Evolutionary conservation across 768 basidiomycete genomes (phyloP).

Genomic region (Calocera viscosa): DNA sequence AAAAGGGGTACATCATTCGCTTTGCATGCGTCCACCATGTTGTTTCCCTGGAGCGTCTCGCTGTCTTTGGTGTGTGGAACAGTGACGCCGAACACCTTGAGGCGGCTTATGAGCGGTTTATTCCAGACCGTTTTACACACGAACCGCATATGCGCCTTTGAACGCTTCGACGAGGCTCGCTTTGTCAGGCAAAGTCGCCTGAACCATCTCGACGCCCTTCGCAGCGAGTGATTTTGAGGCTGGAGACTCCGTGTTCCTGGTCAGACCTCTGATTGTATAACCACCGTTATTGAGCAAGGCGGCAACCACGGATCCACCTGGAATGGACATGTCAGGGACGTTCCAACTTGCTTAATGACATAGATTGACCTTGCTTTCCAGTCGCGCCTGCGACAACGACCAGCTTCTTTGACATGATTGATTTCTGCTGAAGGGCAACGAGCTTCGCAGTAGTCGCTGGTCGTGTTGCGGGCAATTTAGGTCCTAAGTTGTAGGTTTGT

Average conservation of each 20-base stretch:
- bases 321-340: too few relatives aligned
- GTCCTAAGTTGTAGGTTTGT: too few relatives aligned
- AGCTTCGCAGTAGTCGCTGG: too few relatives aligned
- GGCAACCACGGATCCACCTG: background rate
- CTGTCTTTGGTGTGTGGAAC: background rate
- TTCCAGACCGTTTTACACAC: too few relatives aligned
- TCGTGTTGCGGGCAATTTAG: too few relatives aligned
- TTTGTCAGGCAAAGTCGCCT: conserved; percentile 17
- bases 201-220: conserved; percentile 18
- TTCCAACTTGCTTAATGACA: too few relatives aligned
- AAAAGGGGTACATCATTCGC: conserved; percentile 21
- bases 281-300: background rate
- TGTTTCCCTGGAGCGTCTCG: conserved; percentile 18
- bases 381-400: conserved; percentile 30
- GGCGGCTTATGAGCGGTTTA: too few relatives aligned
- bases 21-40: conserved; percentile 23
- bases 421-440: too few relatives aligned
- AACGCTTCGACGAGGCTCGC: conserved; percentile 16
- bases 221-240: conserved; percentile 16
- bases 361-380: conserved; percentile 31
- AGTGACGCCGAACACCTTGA: conserved; percentile 22
- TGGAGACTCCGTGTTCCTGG: conserved; percentile 18
- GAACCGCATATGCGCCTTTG: conserved; percentile 17
- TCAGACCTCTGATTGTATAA: conserved; percentile 16
- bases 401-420: conserved; percentile 12